Evolutionary conservation across 2,329 filamentous ascomycete species (phyloP), one percentile per base, ranked within the genome.

Genomic region (Alternaria viburni): DNA sequence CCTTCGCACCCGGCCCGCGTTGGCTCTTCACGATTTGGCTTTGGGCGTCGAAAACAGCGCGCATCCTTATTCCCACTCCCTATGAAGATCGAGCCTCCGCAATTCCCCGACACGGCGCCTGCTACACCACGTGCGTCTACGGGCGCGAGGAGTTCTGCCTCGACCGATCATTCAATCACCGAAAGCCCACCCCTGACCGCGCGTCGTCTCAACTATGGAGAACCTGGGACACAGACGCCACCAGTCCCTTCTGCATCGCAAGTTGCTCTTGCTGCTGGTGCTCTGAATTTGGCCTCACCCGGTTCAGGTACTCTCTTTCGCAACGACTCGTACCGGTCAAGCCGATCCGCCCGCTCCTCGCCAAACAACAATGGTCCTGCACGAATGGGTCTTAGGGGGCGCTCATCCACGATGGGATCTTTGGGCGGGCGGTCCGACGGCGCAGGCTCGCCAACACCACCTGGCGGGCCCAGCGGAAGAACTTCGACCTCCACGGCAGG

Each of bases 381-480:
- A 57, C 85, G 85, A 54, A 81, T 88, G 23, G 86, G 86, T 21
- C 81, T 90, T 54, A 86, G 94, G 69, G 91, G 90, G 56, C 88
- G 96, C 68, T 97, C 96, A 17, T 97, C 94, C 6, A 98, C 96
- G 0, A 87, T 97, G 83, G 94, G 92, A 73, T 98, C 95, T 1
- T 80, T 95, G 46, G 89, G 90, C 17, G 89, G 91, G 67, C 86
- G 88, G 57, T 92, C 90, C 1, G 89, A 89, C 57, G 92, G 93
- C 65, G 88, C 91, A 32, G 88, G 90, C 57, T 86, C 91, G 6
- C 84, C 88, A 7, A 89, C 90, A 3, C 79, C 79, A 8, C 78
- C 78, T 17, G 77, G 75, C 41, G 76, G 72, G 52, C 64, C 70
- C 3, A 84, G 81, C 66, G 85, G 83, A 4, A 86, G 93, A 55